Evolutionary conservation across 106 monocot genomes (phyloP), one percentile per base, ranked within the genome.

Genomic region (Agapanthus africanus): DNA sequence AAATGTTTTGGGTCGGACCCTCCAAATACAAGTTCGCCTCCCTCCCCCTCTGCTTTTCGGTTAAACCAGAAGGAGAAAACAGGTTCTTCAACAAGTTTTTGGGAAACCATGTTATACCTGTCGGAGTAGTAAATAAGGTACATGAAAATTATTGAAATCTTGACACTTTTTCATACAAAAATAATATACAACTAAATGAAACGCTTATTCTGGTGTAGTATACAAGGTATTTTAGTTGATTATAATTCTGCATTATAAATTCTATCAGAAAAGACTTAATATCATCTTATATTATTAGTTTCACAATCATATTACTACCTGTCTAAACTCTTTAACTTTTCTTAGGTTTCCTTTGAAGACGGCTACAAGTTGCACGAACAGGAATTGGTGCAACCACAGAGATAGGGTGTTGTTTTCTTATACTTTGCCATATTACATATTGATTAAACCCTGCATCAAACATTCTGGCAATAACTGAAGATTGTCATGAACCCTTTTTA

Each of bases 1-100:
- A 65, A 85, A 49, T 89, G 89, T 16, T 52, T 70, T 47, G 82
- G 79, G 37, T 89, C 85, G 51, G 38, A 40, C n/a, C 89, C 89
- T 66, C 89, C 89, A 42, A 89, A 85, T 2, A 89, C 82, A 75
- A 89, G 33, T 78, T 89, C 82, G 72, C 89, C 89, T 54, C 89
- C 85, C 36, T 85, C 74, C 1, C 74, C 73, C 32, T 79, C 82
- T 3, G 68, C 37, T 57, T 89, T 70, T 35, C 80, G 73, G 66
- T 89, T 89, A 18, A 89, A 75, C 89, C 89, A 89, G 70, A 89
- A 89, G 16, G 89, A 89, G 71, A 89, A 89, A 19, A 89, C 71
- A 41, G 79, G 82, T 27, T 84, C 75, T 63, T 78, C 63, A 7
- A 89, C 47, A 18, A 89, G 82, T 37, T 77, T 71, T 70, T 89